These are phyloP conservation scores for Skeletonema potamos DNA, from an alignment of 108 stramenopile species.

Conservation along the genomic window DNA sequence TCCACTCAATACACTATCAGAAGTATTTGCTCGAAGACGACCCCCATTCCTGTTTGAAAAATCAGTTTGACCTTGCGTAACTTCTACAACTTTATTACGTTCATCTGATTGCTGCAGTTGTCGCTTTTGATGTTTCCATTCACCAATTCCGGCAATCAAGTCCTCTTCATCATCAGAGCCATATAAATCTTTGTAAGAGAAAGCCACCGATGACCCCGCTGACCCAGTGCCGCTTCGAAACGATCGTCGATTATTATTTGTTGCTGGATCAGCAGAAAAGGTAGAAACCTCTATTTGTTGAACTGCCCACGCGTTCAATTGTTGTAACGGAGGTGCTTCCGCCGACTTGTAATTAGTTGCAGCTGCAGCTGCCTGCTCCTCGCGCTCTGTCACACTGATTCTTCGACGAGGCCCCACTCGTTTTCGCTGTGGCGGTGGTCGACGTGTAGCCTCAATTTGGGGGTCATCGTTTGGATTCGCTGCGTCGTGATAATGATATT, in stretches of 20 bases:
- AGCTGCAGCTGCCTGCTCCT: background rate
- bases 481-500: background rate
- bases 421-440: background rate
- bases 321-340: background rate
- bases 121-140: background rate
- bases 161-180: background rate
- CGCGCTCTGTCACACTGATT: background rate
- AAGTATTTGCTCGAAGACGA: background rate
- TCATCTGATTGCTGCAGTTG: background rate
- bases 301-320: background rate
- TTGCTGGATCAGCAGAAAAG: background rate
- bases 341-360: background rate
- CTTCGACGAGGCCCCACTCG: background rate
- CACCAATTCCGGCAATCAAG: background rate
- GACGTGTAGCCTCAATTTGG: background rate
- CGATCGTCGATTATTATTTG: too few relatives aligned
- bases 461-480: background rate
- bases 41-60: background rate
- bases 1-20: background rate
- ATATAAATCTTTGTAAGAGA: slow-evolving; percentile 14
- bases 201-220: background rate
- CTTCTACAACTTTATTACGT: background rate
- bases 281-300: background rate
- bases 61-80: background rate
- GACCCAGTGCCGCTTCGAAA: background rate